Evolutionary conservation across 495 filamentous ascomycete genomes (phyloP).

Genomic region (Mycothermus thermophilus): DNA sequence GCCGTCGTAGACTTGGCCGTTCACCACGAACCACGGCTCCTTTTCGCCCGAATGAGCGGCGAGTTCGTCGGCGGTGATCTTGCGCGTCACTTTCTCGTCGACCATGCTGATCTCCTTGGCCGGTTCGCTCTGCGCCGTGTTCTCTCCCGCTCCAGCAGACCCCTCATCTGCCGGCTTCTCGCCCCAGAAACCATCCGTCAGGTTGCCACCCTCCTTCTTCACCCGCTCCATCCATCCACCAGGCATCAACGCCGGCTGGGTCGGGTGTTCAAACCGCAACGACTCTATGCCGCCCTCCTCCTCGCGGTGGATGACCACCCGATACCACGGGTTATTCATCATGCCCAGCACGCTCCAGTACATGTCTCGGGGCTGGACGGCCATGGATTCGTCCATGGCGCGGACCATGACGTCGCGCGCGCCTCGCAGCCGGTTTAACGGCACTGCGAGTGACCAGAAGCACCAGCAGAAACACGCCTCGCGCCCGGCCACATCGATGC

Average conservation of each 20-base stretch:
- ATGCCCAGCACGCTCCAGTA: slow-evolving; percentile 95
- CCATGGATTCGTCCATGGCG: slow-evolving; percentile 87
- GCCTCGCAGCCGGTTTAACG: slow-evolving; percentile 43
- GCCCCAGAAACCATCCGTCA: slow-evolving; percentile 78
- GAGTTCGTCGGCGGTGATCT: slow-evolving; percentile 60
- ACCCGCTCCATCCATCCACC: slow-evolving; percentile 95
- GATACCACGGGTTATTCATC: slow-evolving; percentile 98
- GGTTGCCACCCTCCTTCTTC: slow-evolving; percentile 74
- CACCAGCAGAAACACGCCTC: slow-evolving; percentile 88
- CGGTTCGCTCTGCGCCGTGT: slow-evolving; percentile 21
- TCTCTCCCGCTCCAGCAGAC: slow-evolving; percentile 44
- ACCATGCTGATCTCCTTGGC: slow-evolving; percentile 68
- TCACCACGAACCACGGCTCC: slow-evolving; percentile 81
- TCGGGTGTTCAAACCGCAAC: slow-evolving; percentile 82
- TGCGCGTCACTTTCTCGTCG: slow-evolving; percentile 47
- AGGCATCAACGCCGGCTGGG: slow-evolving; percentile 60
- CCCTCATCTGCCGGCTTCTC: too few species aligned
- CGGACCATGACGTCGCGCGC: slow-evolving; percentile 69
- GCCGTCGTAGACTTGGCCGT: slow-evolving; percentile 88
- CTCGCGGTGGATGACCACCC: slow-evolving; percentile 66
- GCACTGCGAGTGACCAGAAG: slow-evolving; percentile 74
- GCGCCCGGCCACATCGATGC: slow-evolving; percentile 67
- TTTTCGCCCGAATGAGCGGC: slow-evolving; percentile 50
- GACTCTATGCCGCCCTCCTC: too few species aligned
- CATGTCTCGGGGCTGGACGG: slow-evolving; percentile 81